These are phyloP conservation scores for Monilinia vaccinii-corymbosi DNA, from an alignment of 2,329 filamentous ascomycete species.

Conservation along the genomic window DNA sequence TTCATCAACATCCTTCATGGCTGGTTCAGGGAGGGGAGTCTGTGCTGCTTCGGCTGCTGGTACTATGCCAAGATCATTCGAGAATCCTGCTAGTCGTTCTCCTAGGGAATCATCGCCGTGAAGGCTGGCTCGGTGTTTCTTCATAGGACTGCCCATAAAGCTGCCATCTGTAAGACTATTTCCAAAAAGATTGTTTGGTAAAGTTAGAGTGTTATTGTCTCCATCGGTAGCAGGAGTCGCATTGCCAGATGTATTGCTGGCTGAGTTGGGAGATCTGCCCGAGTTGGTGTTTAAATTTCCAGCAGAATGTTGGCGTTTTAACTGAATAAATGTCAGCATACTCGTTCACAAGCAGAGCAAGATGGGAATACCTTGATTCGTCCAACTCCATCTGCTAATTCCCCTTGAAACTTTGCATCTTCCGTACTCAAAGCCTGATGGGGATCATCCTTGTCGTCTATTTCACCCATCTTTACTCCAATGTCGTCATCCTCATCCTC, in stretches of 20 bases:
- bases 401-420: constrained; percentile 62
- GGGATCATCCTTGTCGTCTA: constrained; percentile 48
- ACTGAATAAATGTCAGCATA: constrained; percentile 36
- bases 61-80: constrained; percentile 19
- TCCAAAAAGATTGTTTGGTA: constrained; percentile 34
- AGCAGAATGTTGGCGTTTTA: constrained; percentile 71
- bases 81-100: constrained; percentile 22
- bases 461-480: constrained; percentile 56
- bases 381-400: constrained; percentile 71
- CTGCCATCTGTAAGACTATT: constrained; percentile 37
- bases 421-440: constrained; percentile 52
- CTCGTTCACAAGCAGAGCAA: background rate
- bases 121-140: constrained; percentile 62
- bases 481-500: constrained; percentile 65
- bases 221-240: constrained; percentile 35
- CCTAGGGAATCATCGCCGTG: constrained; percentile 35
- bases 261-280: constrained; percentile 39
- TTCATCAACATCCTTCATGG: constrained; percentile 15
- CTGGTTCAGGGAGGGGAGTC: constrained; percentile 18
- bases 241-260: constrained; percentile 33
- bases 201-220: constrained; percentile 23
- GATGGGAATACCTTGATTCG: constrained; percentile 62
- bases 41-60: constrained; percentile 27
- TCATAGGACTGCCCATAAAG: constrained; percentile 60
- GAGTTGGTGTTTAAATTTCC: constrained; percentile 49